Evolutionary conservation across 306 rosid species (phyloP).

Genomic region (Vigna trinervia): DNA sequence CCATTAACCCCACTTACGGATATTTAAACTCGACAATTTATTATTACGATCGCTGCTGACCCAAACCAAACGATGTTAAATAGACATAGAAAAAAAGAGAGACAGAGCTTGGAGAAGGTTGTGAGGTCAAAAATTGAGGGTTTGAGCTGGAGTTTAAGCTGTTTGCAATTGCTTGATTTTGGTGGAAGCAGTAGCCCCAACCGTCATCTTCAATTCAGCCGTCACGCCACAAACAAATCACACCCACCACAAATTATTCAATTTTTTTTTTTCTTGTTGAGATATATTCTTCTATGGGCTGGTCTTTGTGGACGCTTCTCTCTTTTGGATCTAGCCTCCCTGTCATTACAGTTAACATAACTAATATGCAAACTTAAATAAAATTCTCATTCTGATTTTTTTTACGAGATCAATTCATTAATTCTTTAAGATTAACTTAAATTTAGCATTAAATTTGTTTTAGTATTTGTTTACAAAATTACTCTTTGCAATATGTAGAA

Average conservation of each 20-base stretch:
- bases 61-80: background rate
- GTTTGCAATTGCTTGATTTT: constrained; percentile 2
- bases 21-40: constrained; percentile 20
- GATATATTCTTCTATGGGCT: background rate
- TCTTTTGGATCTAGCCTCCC: background rate
- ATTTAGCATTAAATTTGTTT: too few species aligned
- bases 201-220: constrained; percentile 33
- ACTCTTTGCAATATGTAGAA: too few species aligned
- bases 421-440: too few species aligned
- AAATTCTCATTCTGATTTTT: too few species aligned
- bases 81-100: background rate
- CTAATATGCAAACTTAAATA: background rate
- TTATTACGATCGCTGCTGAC: background rate
- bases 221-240: constrained; percentile 1
- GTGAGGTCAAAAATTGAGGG: background rate
- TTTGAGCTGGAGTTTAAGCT: constrained; percentile 11
- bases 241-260: constrained; percentile 19
- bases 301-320: background rate
- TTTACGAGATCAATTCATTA: too few species aligned
- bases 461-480: too few species aligned
- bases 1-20: constrained; percentile 53
- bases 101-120: constrained; percentile 31
- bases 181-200: constrained; percentile 38
- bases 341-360: background rate
- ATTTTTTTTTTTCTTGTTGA: background rate